Evolutionary conservation across 257 asterid genomes (phyloP).

Genomic region (Fraxinus excelsior): DNA sequence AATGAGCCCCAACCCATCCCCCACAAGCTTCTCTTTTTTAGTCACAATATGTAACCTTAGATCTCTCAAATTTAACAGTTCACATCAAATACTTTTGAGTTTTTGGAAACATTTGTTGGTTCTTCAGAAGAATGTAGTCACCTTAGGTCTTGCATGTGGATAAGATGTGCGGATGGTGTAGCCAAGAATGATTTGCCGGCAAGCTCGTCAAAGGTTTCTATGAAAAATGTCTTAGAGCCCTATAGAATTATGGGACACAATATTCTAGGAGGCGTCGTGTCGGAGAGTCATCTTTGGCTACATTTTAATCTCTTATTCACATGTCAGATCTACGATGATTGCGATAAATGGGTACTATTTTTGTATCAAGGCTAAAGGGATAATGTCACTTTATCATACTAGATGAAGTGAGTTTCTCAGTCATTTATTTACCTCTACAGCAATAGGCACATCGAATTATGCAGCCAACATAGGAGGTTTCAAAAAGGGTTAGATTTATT

Average conservation of each 20-base stretch:
- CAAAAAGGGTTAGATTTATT: too few species aligned
- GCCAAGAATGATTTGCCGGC: slow-evolving; percentile 73
- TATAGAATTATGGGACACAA: too few species aligned
- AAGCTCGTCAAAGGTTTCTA: not conserved
- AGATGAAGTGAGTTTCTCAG: not conserved
- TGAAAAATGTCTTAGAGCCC: not conserved
- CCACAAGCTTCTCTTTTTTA: not conserved
- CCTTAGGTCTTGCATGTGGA: slow-evolving; percentile 44
- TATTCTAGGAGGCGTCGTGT: too few species aligned
- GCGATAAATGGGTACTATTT: not conserved
- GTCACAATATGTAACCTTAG: not conserved
- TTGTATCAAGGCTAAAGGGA: too few species aligned
- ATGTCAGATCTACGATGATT: slow-evolving; percentile 40
- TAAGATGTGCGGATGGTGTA: slow-evolving; percentile 38
- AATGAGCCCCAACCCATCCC: not conserved
- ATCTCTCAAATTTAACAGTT: not conserved
- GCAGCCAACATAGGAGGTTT: not conserved
- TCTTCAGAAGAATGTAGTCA: slow-evolving; percentile 24
- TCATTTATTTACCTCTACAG: not conserved
- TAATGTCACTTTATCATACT: not conserved
- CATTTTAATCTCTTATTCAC: slow-evolving; percentile 41
- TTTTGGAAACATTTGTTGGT: not conserved
- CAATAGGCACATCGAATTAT: too few species aligned
- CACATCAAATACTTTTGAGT: too few species aligned
- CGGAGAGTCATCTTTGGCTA: slow-evolving; percentile 52